Base-by-base conservation (phyloP, 495 filamentous ascomycete species). In the Diplogelasinospora grovesii region DNA sequence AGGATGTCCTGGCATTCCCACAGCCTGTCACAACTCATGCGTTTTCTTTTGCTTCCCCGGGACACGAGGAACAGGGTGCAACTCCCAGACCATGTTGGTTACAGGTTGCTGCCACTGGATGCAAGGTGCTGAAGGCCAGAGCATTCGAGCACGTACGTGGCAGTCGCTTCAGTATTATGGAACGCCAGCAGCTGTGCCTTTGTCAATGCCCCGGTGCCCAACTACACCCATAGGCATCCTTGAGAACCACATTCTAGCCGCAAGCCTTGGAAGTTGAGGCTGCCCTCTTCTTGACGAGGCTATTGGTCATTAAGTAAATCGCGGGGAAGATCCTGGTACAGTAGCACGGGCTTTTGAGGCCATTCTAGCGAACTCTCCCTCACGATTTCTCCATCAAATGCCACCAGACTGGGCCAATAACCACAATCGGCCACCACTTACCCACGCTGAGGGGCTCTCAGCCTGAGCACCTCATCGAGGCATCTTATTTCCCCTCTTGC, bases 151-250 rank as follows among this genome's bases (percentile, higher is more conserved):
- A 23, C 23, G 46, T 52, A 53, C 53, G 53, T 56, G 53, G 49
- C 53, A 49, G 19, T 38, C 39, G 5, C 13, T 15, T 22, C 42
- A 47, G 30, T 31, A 29, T 8, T 24, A 42, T 39, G 15, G 15
- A 37, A 31, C 15, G 37, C 33, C 49, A 46, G 36, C 39, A 38
- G 22, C 43, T 16, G 22, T 26, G 13, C 18, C 36, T 20, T 11
- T 21, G 39, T 41, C 20, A 29, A 54, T 58, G 54, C 41, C 45
- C 45, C 14, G 45, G 16, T 53, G 54, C 54, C 54, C 52, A 58
- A 58, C 54, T 26, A 18, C 37, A 48, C 44, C 49, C 33, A 18
- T 25, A 30, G 37, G 43, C 29, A 31, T 13, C 38, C 16, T 34
- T 36, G 42, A 24, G 25, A 5, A 22, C 29, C 14, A 31, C 21